These are phyloP conservation scores for Holtermannia corniformis DNA, from an alignment of 768 basidiomycete genomes.

Conservation along the genomic window DNA sequence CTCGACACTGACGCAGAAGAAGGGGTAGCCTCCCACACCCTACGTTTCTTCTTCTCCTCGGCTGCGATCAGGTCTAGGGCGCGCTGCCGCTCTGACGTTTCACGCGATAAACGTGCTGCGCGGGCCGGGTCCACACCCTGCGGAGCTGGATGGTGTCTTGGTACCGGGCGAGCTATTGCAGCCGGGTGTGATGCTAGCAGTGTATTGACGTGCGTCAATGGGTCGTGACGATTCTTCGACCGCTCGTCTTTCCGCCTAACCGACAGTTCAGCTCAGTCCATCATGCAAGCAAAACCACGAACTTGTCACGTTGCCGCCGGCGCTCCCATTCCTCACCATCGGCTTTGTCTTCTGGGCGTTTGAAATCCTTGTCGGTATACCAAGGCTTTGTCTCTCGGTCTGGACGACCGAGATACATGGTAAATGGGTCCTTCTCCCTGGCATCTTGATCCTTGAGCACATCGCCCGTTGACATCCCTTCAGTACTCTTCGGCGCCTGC, in stretches of 20 bases:
- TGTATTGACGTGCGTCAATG: slow-evolving; percentile 29
- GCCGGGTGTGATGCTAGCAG: slow-evolving; percentile 16
- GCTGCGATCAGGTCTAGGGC: slow-evolving; percentile 32
- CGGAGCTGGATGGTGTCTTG: background rate
- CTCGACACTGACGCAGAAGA: slow-evolving; percentile 6
- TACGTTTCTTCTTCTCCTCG: slow-evolving; percentile 9
- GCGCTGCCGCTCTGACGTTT: slow-evolving; percentile 28
- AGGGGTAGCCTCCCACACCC: slow-evolving; percentile 20
- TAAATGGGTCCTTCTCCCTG: slow-evolving; percentile 25
- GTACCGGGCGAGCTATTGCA: background rate
- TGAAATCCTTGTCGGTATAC: slow-evolving; percentile 39
- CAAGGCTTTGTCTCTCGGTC: slow-evolving; percentile 41
- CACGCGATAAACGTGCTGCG: slow-evolving; percentile 17
- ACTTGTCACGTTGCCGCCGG: slow-evolving; percentile 20
- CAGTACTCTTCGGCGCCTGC: background rate
- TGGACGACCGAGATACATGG: slow-evolving; percentile 41
- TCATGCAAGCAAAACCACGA: background rate
- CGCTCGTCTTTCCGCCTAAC: slow-evolving; percentile 37
- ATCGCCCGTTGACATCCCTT: slow-evolving; percentile 9
- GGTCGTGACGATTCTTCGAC: slow-evolving; percentile 31
- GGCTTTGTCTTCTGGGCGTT: slow-evolving; percentile 33
- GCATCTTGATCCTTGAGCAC: slow-evolving; percentile 34
- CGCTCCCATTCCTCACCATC: slow-evolving; percentile 37
- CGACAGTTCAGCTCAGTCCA: background rate
- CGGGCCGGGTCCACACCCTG: background rate